Evolutionary conservation across 2,329 filamentous ascomycete species (phyloP), one percentile per base, ranked within the genome.

Genomic region (Cladosporium sp.): DNA sequence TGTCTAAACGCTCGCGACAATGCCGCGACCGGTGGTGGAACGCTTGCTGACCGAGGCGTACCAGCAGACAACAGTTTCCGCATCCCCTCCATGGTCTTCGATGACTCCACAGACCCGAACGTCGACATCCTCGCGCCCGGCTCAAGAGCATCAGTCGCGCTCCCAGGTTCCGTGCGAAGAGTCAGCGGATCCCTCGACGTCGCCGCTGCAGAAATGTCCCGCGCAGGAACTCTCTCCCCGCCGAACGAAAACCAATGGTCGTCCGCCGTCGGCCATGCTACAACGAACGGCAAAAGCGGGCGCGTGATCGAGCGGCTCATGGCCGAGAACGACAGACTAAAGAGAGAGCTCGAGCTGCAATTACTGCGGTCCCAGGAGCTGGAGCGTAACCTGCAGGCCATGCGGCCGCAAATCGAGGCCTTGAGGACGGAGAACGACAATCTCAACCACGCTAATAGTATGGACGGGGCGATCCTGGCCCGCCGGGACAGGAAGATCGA

Each of bases 301-400:
- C 77, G 85, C 33, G 86, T 89, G 49, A 92, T 93, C 68, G 89
- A 93, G 70, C 82, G 83, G 64, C 78, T 93, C 50, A 87, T 89
- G 65, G 84, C 84, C 49, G 87, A 92, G 65, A 90, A 90, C 60
- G 87, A 92, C 63, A 79, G 83, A 38, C 74, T 92, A 43, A 87
- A 87, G 61, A 80, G 87, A 49, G 87, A 92, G 58, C 63, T 76
- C 41, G 69, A 68, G 32, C 67, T 70, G 2, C 70, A 74, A 55
- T 65, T 68, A 48, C 62, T 71, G 14, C 70, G 69, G 43, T 78
- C 84, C 42, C 85, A 89, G 54, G 87, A 90, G 63, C 78, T 85
- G n/a, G 81, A 82, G 60, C 82, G 86, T 65, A 78, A 81, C 4
- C 79, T 85, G 9, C 82, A 81, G 56, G 75, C 87, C 58, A 73